These are phyloP conservation scores for Dioscorea cayenensis DNA, from an alignment of 116 monocot species.

Conservation along the genomic window DNA sequence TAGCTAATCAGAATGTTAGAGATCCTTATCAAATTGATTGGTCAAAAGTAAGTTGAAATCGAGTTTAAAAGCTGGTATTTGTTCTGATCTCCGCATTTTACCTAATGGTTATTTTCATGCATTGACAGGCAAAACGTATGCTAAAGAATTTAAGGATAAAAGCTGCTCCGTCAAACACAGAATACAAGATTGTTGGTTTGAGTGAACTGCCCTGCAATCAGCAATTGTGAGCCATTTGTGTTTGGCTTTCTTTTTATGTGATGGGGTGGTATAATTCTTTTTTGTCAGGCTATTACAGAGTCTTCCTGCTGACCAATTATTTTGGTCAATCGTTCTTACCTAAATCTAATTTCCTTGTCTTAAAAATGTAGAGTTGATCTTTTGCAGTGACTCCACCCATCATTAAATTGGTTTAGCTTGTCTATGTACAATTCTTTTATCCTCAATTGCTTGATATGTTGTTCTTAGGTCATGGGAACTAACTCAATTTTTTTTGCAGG, in stretches of 20 bases:
- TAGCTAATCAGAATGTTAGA: constrained; percentile 58
- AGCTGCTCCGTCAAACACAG: constrained; percentile 31
- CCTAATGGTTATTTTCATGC: not conserved
- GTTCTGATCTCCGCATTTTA: not conserved
- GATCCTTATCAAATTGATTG: constrained; percentile 69
- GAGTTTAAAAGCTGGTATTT: not conserved
- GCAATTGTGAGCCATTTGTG: constrained; percentile 30
- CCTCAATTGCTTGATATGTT: not conserved
- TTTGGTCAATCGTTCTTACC: too few relatives aligned
- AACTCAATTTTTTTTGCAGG: constrained; percentile 19
- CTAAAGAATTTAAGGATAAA: constrained; percentile 76
- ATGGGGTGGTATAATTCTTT: not conserved
- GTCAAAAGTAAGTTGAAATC: constrained; percentile 47
- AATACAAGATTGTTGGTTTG: constrained; percentile 80
- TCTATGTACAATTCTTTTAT: not conserved
- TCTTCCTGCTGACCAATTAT: too few relatives aligned
- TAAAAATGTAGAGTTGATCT: too few relatives aligned
- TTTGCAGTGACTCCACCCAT: too few relatives aligned
- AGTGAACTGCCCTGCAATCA: constrained; percentile 69
- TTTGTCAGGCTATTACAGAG: not conserved
- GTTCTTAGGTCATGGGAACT: not conserved
- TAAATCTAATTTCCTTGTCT: too few relatives aligned
- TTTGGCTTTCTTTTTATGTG: not conserved
- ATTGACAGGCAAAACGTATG: constrained; percentile 62
- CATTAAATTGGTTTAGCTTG: too few relatives aligned